Base-by-base conservation (phyloP, 768 basidiomycete genomes). In the Pisolithus orientalis region DNA sequence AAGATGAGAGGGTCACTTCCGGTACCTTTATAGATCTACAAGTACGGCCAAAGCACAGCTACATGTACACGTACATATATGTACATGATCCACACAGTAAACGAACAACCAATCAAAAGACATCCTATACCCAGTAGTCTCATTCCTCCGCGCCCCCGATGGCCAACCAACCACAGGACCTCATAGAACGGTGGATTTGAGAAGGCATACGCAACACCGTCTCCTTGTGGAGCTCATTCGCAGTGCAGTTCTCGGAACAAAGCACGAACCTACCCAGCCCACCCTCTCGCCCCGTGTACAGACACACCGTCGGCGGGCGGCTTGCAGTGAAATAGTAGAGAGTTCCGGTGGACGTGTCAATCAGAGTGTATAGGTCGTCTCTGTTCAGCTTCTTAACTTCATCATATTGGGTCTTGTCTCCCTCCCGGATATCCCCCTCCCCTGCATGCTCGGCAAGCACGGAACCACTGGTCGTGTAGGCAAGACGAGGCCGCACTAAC, bases 221-320 rank as follows among this genome's bases (percentile, higher is more conserved):
- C 52, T 58, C 60, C 51, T 61, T 61, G 9, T 53, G 60, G 10
- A 61, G 24, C 37, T 61, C 60, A 9, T 48, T 53, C 9, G 37
- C 25, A 1, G 1, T 9, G 27, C 60, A 61, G 7, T 14, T 58
- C 47, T 61, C 60, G 38, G 60, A 61, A 39, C 60, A 61, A 24
- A 62, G 31, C 29, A 61, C 60, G 40, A 55, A 61, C 44, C 60
- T 38, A 27, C 60, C 60, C 6, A 61, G 39, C n/a, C 60, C 60
- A 1, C 60, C 60, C 25, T 61, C 60, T 10, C 53, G 49, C 27
- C 60, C 60, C 1, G 60, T 48, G 14, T 47, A 61, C 16, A 61
- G 32, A 31, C 60, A 60, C 24, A 21, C 21, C 21, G 60, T 61
- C 24, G 57, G 60, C 2, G 60, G 57, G 7, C 25, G 43, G 5